These are phyloP conservation scores for Halophytophthora polymorphica DNA, from an alignment of 352 stramenopile genomes.

Conservation along the genomic window DNA sequence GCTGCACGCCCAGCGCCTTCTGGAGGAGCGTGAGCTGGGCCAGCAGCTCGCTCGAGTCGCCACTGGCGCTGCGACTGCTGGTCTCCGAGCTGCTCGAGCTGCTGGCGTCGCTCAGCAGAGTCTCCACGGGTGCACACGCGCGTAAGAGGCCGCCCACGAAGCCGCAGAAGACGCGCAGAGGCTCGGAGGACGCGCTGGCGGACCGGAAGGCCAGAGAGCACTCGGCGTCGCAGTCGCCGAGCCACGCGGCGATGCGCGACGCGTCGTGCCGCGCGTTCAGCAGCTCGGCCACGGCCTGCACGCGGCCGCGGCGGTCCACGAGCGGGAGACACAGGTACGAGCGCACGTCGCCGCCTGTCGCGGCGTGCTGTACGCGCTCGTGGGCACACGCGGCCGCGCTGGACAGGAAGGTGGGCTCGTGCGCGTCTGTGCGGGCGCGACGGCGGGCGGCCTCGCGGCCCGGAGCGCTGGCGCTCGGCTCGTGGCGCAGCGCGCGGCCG, in stretches of 20 bases:
- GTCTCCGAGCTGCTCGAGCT: neutral
- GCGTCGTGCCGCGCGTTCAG: constrained; percentile 61
- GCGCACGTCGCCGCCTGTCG: constrained; percentile 38
- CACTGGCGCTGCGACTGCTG: constrained; percentile 22
- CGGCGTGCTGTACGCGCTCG: constrained; percentile 19
- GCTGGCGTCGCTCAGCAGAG: constrained; percentile 12
- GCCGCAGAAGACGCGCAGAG: constrained; percentile 56
- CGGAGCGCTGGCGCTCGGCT: constrained; percentile 24
- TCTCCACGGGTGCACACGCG: constrained; percentile 34
- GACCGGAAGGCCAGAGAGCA: constrained; percentile 9
- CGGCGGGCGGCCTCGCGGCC: constrained; percentile 18
- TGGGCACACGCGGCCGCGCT: constrained; percentile 19
- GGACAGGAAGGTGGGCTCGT: constrained; percentile 36
- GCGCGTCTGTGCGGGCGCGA: constrained; percentile 7
- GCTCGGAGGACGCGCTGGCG: constrained; percentile 22
- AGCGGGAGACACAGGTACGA: constrained; percentile 75
- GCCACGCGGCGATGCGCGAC: constrained; percentile 38
- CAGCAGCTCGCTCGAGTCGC: constrained; percentile 2
- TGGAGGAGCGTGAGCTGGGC: constrained; percentile 48
- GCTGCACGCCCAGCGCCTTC: constrained; percentile 44
- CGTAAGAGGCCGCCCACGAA: constrained; percentile 61
- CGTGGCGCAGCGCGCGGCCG: constrained; percentile 42
- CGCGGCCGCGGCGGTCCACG: constrained; percentile 41
- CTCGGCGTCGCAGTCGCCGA: constrained; percentile 28
- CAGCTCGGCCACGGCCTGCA: constrained; percentile 63